Evolutionary conservation across 352 stramenopile species (phyloP).

Genomic region (Achlya hypogyna): DNA sequence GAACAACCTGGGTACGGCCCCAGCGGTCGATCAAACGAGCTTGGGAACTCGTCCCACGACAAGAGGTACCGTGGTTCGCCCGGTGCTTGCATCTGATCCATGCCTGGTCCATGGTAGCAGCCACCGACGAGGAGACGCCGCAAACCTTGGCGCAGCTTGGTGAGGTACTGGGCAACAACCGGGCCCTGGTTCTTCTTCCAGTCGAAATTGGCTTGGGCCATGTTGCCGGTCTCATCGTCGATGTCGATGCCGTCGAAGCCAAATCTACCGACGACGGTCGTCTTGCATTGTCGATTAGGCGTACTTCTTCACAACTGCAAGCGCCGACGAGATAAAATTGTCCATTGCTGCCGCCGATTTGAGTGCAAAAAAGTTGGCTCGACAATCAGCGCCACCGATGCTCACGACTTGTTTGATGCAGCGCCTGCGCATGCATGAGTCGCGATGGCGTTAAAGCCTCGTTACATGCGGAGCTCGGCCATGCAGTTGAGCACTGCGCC

Average conservation of each 20-base stretch:
- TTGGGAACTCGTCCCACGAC: slow-evolving; percentile 13
- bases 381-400: neutral
- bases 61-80: slow-evolving; percentile 1
- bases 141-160: slow-evolving; percentile 1
- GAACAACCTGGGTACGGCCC: neutral
- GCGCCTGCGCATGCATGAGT: slow-evolving; percentile 1
- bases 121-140: neutral
- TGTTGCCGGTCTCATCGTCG: slow-evolving; percentile 58
- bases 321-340: neutral
- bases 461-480: slow-evolving; percentile 10
- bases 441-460: neutral
- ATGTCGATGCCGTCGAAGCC: slow-evolving; percentile 66
- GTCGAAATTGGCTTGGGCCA: neutral
- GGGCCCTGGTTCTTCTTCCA: slow-evolving; percentile 8
- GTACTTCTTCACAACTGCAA: slow-evolving; percentile 10
- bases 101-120: neutral
- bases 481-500: slow-evolving; percentile 6
- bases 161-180: neutral
- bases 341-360: neutral
- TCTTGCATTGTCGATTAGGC: neutral
- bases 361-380: neutral
- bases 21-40: slow-evolving; percentile 1
- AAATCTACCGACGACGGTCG: slow-evolving; percentile 24
- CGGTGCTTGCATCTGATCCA: slow-evolving; percentile 10
- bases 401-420: slow-evolving; percentile 12